Evolutionary conservation across 2,329 filamentous ascomycete genomes (phyloP).

Genomic region (Stemphylium beticola): DNA sequence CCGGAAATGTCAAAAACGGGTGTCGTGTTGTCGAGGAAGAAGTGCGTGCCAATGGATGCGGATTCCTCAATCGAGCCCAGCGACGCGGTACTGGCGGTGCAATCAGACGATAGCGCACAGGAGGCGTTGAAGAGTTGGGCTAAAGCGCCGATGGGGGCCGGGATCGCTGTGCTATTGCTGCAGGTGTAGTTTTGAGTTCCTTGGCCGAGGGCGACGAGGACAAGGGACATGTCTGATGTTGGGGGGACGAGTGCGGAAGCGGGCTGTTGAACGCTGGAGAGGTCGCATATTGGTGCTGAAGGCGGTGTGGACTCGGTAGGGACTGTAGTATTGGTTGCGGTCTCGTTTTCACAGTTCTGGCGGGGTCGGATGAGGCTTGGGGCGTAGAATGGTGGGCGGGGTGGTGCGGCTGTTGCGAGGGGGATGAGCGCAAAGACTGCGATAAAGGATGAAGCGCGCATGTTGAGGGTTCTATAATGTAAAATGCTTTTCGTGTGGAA

Average conservation of each 20-base stretch:
- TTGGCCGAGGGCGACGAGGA: constrained; percentile 54
- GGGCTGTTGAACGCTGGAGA: constrained; percentile 32
- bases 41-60: constrained; percentile 70
- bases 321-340: no score
- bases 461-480: constrained; percentile 15
- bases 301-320: neutral
- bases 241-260: constrained; percentile 34
- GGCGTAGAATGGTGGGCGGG: constrained; percentile 13
- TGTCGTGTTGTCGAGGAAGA: constrained; percentile 73
- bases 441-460: constrained; percentile 33
- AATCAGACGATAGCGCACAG: constrained; percentile 24
- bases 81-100: constrained; percentile 27
- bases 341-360: constrained; percentile 21
- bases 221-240: constrained; percentile 41
- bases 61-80: constrained; percentile 33
- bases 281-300: constrained; percentile 28
- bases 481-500: neutral
- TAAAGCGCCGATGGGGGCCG: constrained; percentile 52
- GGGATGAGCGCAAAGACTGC: constrained; percentile 31
- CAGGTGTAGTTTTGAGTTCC: constrained; percentile 62
- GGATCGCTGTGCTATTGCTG: constrained; percentile 32
- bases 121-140: constrained; percentile 41
- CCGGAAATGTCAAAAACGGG: constrained; percentile 83
- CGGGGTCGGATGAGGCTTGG: constrained; percentile 14
- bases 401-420: constrained; percentile 30